Conservation (phyloP, 805 yeast species). For the Isabelozyma rhagii region DNA sequence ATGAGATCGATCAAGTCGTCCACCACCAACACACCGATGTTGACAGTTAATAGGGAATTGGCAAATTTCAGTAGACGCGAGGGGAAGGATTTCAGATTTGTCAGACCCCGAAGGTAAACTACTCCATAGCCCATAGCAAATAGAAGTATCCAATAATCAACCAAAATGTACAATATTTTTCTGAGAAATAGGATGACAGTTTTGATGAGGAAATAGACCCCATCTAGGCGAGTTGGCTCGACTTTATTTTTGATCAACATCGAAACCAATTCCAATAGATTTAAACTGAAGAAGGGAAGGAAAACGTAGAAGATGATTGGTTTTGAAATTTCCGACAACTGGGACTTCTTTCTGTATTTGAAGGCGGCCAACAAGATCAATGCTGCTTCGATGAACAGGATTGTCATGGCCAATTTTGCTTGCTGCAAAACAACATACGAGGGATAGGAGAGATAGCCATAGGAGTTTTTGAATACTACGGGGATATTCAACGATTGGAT, state of each 20-base stretch:
- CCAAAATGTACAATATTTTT: neutral
- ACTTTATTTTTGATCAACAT: no score
- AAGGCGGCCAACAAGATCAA: neutral
- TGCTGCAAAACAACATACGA: conserved; percentile 13
- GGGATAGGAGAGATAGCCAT: conserved; percentile 21
- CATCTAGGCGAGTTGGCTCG: neutral
- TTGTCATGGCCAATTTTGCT: conserved; percentile 7
- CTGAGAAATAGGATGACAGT: neutral
- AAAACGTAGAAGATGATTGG: neutral
- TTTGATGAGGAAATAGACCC: neutral
- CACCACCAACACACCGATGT: neutral
- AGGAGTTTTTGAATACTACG: conserved; percentile 15
- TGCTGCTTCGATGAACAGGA: conserved; percentile 6
- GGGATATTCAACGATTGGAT: neutral
- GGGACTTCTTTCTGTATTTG: neutral
- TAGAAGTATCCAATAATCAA: neutral
- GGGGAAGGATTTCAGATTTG: neutral
- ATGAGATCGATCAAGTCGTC: neutral
- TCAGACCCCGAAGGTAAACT: conserved; percentile 10
- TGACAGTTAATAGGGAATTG: neutral
- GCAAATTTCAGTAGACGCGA: neutral
- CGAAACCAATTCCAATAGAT: no score
- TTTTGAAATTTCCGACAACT: neutral
- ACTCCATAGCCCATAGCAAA: conserved; percentile 32
- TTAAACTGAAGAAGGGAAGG: no score